Conservation (phyloP, 75 land plant genomes). For the Pinus taeda region DNA sequence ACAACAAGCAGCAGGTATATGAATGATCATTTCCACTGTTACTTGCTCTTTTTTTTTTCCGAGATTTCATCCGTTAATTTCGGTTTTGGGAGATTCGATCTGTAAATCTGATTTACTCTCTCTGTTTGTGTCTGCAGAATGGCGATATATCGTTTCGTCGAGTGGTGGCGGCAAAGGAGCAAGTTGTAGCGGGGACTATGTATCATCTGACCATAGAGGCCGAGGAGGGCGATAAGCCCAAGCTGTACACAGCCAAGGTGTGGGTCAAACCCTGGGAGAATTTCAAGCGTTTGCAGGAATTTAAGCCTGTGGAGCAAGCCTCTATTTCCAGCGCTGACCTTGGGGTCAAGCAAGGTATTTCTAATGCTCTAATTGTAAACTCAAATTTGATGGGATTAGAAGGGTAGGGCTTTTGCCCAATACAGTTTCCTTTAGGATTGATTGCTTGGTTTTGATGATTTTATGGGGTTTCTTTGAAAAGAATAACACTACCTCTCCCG, state of each 20-base stretch:
- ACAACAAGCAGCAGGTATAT: slow-evolving; percentile 57
- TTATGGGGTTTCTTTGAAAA: too few relatives aligned
- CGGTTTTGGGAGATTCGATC: background rate
- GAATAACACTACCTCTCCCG: too few relatives aligned
- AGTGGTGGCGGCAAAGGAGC: slow-evolving; percentile 57
- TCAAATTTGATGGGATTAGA: too few relatives aligned
- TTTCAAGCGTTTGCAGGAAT: slow-evolving; percentile 69
- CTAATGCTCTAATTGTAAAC: too few relatives aligned
- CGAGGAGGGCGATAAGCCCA: slow-evolving; percentile 26
- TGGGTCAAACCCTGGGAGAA: slow-evolving; percentile 86
- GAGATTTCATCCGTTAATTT: background rate
- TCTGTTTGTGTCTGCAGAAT: background rate
- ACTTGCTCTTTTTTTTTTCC: background rate
- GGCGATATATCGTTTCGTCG: slow-evolving; percentile 17
- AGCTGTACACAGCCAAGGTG: slow-evolving; percentile 75
- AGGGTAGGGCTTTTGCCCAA: too few relatives aligned
- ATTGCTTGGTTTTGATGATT: too few relatives aligned
- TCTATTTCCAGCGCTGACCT: too few relatives aligned
- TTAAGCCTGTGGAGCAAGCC: slow-evolving; percentile 30
- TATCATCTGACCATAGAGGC: slow-evolving; percentile 69
- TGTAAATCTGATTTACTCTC: background rate
- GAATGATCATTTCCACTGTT: background rate
- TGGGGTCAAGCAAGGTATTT: too few relatives aligned
- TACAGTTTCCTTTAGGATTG: too few relatives aligned
- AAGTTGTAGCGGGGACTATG: slow-evolving; percentile 76